phyloP scores from a whole-genome alignment of 169 alveolate species.

The Plasmodium cynomolgi region DNA sequence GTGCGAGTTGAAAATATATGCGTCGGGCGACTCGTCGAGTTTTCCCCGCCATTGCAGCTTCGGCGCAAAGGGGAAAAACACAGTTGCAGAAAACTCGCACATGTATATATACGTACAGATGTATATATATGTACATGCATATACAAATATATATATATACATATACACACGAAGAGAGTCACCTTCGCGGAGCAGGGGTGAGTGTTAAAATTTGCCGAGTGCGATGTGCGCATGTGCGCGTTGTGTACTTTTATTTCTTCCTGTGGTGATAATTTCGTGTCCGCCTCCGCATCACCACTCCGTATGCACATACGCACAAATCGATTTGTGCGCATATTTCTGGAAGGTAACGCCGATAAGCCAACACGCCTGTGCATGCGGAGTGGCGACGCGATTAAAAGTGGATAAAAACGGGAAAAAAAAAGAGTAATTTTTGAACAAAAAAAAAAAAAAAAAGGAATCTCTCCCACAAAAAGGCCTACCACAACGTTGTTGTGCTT shows the following conservation, averaged over 20 bases:
- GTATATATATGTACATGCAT: no score
- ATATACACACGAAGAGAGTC: background rate
- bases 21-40: background rate
- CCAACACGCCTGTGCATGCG: background rate
- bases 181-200: background rate
- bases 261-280: background rate
- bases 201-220: background rate
- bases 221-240: background rate
- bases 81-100: background rate
- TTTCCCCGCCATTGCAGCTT: background rate
- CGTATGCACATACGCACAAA: background rate
- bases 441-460: background rate
- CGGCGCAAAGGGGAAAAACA: background rate
- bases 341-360: background rate
- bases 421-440: background rate
- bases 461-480: background rate
- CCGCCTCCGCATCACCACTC: background rate
- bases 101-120: no score
- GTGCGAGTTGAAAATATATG: background rate
- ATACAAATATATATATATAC: no score
- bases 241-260: background rate
- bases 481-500: background rate
- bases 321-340: background rate
- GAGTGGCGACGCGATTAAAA: background rate
- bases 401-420: background rate